Evolutionary conservation across 2,329 filamentous ascomycete genomes (phyloP), one percentile per base, ranked within the genome.

Genomic region (Metarhizium sp.): DNA sequence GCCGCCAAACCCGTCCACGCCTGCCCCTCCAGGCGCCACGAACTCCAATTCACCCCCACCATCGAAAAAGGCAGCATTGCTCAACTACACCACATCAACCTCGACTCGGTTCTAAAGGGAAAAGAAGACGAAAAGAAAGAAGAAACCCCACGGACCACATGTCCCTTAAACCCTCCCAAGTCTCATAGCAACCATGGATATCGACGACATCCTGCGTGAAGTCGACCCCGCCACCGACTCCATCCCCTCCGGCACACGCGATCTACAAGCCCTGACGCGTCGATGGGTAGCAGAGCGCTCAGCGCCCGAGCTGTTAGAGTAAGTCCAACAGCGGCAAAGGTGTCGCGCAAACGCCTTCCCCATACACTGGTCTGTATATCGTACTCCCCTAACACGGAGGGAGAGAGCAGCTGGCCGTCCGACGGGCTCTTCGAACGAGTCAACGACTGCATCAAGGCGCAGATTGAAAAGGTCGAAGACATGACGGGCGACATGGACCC

Each of bases 241-340:
- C 40, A 70, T 82, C 18, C 81, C 83, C 2, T 72, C 73, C 52
- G 80, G 83, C 63, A 85, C 79, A 46, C 79, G 84, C 65, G 92
- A 97, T 72, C 79, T 97, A 62, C 91, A 96, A 70, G 84, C 88
- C 53, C 76, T 99, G 62, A 96, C 92, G 62, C 87, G 92, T 64
- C 87, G 86, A 64, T 99, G 92, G 92, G 83, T 96, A 48, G 90
- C 92, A 47, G 95, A 99, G 71, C 84, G 94, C 62, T 89, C 87
- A 55, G 86, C 90, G 48, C 90, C 92, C 2, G 92, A 96, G 71
- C 78, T 99, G n/a, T 76, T 97, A 43, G 82, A 85, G 72, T 97
- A 84, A 72, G 76, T 63, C 6, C 25, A 38, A 8, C 3, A 3
- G 48, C 40, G 7, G 29, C 20, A 45, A 42, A 6, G n/a, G 6